Evolutionary conservation across 2,329 filamentous ascomycete species (phyloP).

Genomic region (Cryphonectria carpinicola): DNA sequence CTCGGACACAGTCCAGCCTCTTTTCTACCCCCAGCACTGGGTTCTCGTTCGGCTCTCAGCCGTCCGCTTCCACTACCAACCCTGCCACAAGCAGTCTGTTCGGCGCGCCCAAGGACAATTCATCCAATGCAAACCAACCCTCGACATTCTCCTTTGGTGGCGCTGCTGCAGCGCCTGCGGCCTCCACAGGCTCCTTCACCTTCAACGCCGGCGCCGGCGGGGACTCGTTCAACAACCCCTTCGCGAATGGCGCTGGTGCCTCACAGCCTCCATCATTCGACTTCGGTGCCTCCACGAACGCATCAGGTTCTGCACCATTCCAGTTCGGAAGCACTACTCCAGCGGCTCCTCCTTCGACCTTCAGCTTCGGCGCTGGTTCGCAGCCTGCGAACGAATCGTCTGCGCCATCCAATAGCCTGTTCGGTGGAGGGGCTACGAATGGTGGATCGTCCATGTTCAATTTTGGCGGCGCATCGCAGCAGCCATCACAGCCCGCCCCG

Average conservation of each 20-base stretch:
- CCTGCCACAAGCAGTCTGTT: slow-evolving; percentile 21
- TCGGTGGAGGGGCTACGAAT: slow-evolving; percentile 28
- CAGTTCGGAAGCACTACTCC: slow-evolving; percentile 16
- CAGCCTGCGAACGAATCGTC: slow-evolving; percentile 27
- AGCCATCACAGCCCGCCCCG: slow-evolving; percentile 34
- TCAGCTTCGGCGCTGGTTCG: slow-evolving; percentile 24
- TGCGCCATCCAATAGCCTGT: slow-evolving; percentile 30
- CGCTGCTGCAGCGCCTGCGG: slow-evolving; percentile 23
- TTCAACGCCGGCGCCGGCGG: slow-evolving; percentile 42
- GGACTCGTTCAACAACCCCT: slow-evolving; percentile 44
- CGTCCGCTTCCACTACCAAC: neutral
- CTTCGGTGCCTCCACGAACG: slow-evolving; percentile 41
- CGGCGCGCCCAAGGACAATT: slow-evolving; percentile 27
- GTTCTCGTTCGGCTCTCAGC: slow-evolving; percentile 19
- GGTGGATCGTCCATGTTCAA: slow-evolving; percentile 40
- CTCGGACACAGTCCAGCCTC: slow-evolving; percentile 30
- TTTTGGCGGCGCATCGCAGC: slow-evolving; percentile 38
- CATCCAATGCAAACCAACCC: slow-evolving; percentile 25
- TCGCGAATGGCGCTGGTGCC: slow-evolving; percentile 37
- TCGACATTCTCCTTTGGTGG: slow-evolving; percentile 34
- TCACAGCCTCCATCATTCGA: slow-evolving; percentile 40
- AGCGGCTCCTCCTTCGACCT: slow-evolving; percentile 15
- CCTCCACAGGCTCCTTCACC: slow-evolving; percentile 42
- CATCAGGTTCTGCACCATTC: slow-evolving; percentile 30
- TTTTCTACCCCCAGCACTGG: slow-evolving; percentile 31